Percentiles rank a stretch among this genome's conserved stretches.
phyloP scores from a whole-genome alignment of 495 filamentous ascomycete species.

The Neurospora sp. region DNA sequence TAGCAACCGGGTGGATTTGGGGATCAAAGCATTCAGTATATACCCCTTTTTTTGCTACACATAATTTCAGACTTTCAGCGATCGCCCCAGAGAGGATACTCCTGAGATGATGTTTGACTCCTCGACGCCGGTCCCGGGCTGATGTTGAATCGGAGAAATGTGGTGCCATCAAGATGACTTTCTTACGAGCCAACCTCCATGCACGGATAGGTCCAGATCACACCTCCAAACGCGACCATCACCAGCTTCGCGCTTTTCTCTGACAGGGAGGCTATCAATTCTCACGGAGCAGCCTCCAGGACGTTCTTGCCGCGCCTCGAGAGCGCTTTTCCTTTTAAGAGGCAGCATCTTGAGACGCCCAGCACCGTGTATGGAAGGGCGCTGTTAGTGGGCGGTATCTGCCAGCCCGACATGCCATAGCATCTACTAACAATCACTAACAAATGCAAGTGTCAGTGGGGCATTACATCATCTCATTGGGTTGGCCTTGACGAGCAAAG shows the following conservation, averaged over 20 bases:
- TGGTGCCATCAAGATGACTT: not conserved
- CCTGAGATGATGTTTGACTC: not conserved
- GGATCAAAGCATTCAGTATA: not conserved
- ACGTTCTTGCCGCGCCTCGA: not conserved
- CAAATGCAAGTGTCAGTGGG: not conserved
- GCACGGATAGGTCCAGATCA: not conserved
- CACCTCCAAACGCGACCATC: not conserved
- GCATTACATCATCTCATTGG: not conserved
- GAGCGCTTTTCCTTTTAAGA: not conserved
- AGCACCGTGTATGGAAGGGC: too few species aligned
- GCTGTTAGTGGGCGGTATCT: not conserved
- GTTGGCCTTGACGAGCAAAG: not conserved
- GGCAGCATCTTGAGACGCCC: not conserved
- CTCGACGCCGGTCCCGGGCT: not conserved
- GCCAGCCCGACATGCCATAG: not conserved
- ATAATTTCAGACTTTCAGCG: too few species aligned
- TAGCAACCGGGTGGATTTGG: too few species aligned
- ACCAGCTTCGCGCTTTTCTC: not conserved
- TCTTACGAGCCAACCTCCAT: not conserved
- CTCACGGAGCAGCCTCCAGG: not conserved
- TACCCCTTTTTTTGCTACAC: too few species aligned
- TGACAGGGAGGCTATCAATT: not conserved
- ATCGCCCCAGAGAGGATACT: not conserved
- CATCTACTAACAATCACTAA: not conserved
- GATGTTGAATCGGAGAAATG: not conserved